phyloP scores from a whole-genome alignment of 2,329 filamentous ascomycete species.

The Alternaria postmessia region DNA sequence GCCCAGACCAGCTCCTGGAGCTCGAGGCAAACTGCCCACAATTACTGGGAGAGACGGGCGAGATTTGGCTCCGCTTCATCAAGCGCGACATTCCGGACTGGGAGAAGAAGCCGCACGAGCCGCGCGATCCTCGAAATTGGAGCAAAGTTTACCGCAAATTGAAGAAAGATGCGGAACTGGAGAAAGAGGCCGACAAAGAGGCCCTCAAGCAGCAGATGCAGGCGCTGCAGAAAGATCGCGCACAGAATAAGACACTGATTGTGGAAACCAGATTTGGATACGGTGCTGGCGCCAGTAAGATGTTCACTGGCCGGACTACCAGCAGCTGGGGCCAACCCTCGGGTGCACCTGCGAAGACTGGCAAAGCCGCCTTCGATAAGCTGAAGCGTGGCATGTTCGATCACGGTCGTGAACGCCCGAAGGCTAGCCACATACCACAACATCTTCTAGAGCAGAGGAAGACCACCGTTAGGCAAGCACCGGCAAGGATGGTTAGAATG shows the following conservation, averaged over 20 bases:
- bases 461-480: slow-evolving; percentile 35
- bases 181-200: slow-evolving; percentile 44
- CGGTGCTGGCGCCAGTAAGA: slow-evolving; percentile 26
- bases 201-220: slow-evolving; percentile 43
- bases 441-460: slow-evolving; percentile 39
- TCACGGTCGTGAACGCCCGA: slow-evolving; percentile 42
- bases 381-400: slow-evolving; percentile 45
- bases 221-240: slow-evolving; percentile 41
- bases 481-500: slow-evolving; percentile 44
- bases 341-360: slow-evolving; percentile 43
- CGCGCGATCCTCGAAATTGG: slow-evolving; percentile 74
- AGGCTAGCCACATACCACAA: slow-evolving; percentile 37
- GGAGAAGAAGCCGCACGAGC: slow-evolving; percentile 69
- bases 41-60: slow-evolving; percentile 71
- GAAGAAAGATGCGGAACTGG: slow-evolving; percentile 50
- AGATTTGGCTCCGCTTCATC: slow-evolving; percentile 83
- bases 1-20: slow-evolving; percentile 72
- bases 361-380: slow-evolving; percentile 48
- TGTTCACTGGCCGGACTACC: slow-evolving; percentile 26
- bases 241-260: slow-evolving; percentile 43
- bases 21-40: slow-evolving; percentile 82
- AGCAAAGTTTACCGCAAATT: slow-evolving; percentile 73
- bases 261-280: slow-evolving; percentile 39
- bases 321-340: slow-evolving; percentile 32
- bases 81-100: slow-evolving; percentile 76